Base-by-base conservation (phyloP, 306 rosid genomes). In the Hippophae tibetana region DNA sequence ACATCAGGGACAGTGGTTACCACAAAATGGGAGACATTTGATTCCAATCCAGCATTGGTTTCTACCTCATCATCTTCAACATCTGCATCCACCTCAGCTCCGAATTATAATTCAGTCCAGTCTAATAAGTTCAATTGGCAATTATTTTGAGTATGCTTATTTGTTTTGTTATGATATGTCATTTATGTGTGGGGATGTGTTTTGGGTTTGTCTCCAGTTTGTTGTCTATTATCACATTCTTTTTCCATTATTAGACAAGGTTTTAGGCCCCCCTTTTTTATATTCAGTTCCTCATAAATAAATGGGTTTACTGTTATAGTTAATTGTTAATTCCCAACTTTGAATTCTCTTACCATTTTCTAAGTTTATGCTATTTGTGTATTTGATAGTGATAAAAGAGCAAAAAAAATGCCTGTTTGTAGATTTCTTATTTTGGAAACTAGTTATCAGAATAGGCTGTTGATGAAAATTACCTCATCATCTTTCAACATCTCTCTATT, bases 1-100 rank as follows among this genome's bases (percentile, higher is more conserved):
- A 52, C 78, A 44, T 76, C 93, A 31, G 85, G 78, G 66, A 78
- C 85, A 5, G 87, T 85, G 11, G 95, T 88, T 44, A 88, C 99
- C 52, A 87, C 96, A 26, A 79, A 78, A 47, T 92, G 99, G 99
- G 99, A 92, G 72, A 85, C 84, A 23, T 92, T 92, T 65, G 96
- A 92, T 67, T 71, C 87, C 7, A 49, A 56, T 14, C 86, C 85
- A 1, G 77, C 86, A 52, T 60, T 81, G 53, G 75, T 77, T 44
- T 62, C 89, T 0, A 72, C 84, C 38, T n/a, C 82, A 56, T 12
- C 82, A 2, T 31, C 23, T 18, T 18, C 23, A 18, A 18, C 23
- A 18, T 18, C 38, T 1, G 2, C 38, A 31, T 25, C 68, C 58
- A 7, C 70, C 56, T 11, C 81, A 10, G 54, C 72, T 54, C 18